phyloP scores from a whole-genome alignment of 2,329 filamentous ascomycete species.

The Setomelanomma holmii region DNA sequence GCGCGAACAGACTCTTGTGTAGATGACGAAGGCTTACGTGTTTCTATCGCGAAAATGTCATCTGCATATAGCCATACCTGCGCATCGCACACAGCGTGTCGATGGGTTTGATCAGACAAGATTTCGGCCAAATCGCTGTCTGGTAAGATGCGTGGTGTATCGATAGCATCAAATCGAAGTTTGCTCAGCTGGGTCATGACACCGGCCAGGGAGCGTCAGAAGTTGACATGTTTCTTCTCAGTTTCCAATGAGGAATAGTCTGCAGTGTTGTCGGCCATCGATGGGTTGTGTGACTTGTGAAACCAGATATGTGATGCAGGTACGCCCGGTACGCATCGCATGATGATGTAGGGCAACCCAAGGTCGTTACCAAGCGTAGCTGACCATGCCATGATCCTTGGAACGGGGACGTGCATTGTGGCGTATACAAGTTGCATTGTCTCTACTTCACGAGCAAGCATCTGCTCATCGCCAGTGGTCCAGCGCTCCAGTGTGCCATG shows the following conservation, averaged over 20 bases:
- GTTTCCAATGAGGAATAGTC: neutral
- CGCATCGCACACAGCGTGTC: neutral
- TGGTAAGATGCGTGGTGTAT: slow-evolving; percentile 6
- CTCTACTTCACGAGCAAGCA: slow-evolving; percentile 3
- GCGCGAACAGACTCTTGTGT: too few species aligned
- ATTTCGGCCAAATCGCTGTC: slow-evolving; percentile 1
- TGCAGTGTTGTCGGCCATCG: neutral
- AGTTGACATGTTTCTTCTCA: slow-evolving; percentile 12
- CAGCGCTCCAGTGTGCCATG: slow-evolving; percentile 3
- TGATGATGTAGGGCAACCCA: slow-evolving; percentile 26
- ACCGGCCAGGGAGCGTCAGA: slow-evolving; percentile 18
- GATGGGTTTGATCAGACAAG: neutral
- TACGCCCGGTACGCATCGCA: slow-evolving; percentile 15
- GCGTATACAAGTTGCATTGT: slow-evolving; percentile 1
- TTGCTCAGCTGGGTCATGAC: slow-evolving; percentile 13
- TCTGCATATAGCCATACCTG: slow-evolving; percentile 6
- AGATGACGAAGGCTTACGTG: neutral
- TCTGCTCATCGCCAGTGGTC: neutral
- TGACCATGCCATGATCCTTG: slow-evolving; percentile 17
- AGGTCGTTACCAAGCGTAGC: slow-evolving; percentile 18
- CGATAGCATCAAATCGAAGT: slow-evolving; percentile 19
- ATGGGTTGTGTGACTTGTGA: neutral
- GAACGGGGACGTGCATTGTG: slow-evolving; percentile 11
- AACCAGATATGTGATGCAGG: slow-evolving; percentile 17
- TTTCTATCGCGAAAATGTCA: neutral